These are phyloP conservation scores for Eutrema salsugineum DNA, from an alignment of 441 rosid species.

Conservation along the genomic window DNA sequence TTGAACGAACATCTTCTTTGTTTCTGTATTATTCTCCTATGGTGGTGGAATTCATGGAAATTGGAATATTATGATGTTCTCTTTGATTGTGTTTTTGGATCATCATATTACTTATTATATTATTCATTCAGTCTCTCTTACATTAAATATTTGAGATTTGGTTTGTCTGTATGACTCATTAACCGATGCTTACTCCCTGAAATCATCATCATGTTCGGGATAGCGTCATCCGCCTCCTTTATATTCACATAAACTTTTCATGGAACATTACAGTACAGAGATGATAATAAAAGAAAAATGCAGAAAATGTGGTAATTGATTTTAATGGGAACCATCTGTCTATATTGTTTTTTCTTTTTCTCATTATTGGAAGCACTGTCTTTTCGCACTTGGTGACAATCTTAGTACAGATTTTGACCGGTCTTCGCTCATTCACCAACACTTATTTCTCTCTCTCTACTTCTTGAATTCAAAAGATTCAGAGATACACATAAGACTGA, in stretches of 20 bases:
- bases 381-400: conserved; percentile 19
- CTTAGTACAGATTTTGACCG: conserved; percentile 19
- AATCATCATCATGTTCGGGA: too few species aligned
- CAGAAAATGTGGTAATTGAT: neutral
- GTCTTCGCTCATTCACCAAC: conserved; percentile 18
- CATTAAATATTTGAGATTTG: neutral
- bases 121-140: neutral
- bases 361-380: conserved; percentile 6
- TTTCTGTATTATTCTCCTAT: neutral
- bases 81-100: conserved; percentile 6
- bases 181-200: too few species aligned
- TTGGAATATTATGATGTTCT: conserved; percentile 10
- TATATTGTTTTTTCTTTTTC: neutral
- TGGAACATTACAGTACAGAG: neutral
- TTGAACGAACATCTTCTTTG: neutral
- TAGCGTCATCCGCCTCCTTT: too few species aligned
- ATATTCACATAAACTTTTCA: neutral
- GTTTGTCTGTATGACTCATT: too few species aligned
- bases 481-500: conserved; percentile 41
- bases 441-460: conserved; percentile 14
- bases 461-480: conserved; percentile 26
- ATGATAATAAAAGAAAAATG: neutral
- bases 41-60: neutral
- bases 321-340: neutral
- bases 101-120: neutral